These are phyloP conservation scores for Beta corolliflora DNA, from an alignment of 179 eudicot species.

Conservation along the genomic window DNA sequence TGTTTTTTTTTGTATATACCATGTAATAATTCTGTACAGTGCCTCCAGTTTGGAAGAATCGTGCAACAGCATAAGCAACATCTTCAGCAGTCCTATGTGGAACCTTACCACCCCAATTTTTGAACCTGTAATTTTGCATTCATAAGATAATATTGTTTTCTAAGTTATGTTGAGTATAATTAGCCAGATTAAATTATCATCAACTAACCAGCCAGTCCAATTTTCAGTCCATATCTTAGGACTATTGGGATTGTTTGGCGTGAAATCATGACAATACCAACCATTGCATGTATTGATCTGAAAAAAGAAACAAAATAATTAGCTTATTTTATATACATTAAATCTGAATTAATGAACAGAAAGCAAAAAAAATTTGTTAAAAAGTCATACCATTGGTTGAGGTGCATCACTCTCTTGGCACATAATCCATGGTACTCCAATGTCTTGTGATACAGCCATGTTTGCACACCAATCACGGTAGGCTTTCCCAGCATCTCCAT, in stretches of 20 bases:
- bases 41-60: slow-evolving; percentile 64
- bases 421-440: slow-evolving; percentile 87
- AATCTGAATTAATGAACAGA: too few species aligned
- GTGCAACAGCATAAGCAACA: slow-evolving; percentile 64
- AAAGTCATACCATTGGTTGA: slow-evolving; percentile 48
- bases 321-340: too few species aligned
- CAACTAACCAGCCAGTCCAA: slow-evolving; percentile 77
- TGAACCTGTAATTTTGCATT: slow-evolving; percentile 45
- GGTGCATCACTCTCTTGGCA: slow-evolving; percentile 77
- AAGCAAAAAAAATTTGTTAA: too few species aligned
- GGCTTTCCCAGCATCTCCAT: slow-evolving; percentile 63
- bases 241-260: slow-evolving; percentile 51
- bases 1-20: slow-evolving; percentile 29
- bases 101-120: slow-evolving; percentile 58
- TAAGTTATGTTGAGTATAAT: neutral
- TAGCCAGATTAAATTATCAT: neutral
- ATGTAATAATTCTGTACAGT: slow-evolving; percentile 69
- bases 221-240: slow-evolving; percentile 89
- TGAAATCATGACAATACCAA: slow-evolving; percentile 56
- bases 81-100: slow-evolving; percentile 74
- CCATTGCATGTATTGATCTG: slow-evolving; percentile 80
- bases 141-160: neutral
- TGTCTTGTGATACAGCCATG: slow-evolving; percentile 55
- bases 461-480: slow-evolving; percentile 67
- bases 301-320: too few species aligned